These are phyloP conservation scores for Amanita inopinata DNA, from an alignment of 768 basidiomycete species.

Conservation along the genomic window DNA sequence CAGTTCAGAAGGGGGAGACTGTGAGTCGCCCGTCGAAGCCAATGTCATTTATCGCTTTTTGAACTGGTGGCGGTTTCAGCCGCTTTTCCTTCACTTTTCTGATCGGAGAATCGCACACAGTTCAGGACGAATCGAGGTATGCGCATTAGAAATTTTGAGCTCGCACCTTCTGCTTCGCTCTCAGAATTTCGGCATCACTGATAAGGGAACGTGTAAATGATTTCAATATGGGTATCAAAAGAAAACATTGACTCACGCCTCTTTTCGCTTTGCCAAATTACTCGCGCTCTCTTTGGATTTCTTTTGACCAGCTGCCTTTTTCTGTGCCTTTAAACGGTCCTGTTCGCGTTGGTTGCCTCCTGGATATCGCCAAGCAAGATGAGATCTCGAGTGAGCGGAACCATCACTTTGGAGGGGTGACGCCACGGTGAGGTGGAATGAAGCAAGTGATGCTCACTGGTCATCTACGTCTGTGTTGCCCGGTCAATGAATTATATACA, in stretches of 20 bases:
- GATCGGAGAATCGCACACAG: slow-evolving; percentile 1
- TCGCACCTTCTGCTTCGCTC: slow-evolving; percentile 71
- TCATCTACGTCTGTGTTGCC: slow-evolving; percentile 20
- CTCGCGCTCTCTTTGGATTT: slow-evolving; percentile 66
- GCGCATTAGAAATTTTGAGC: slow-evolving; percentile 6
- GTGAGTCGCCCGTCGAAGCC: slow-evolving; percentile 9
- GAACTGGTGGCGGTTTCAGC: slow-evolving; percentile 19
- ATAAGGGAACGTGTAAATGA: slow-evolving; percentile 16
- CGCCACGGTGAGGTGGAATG: background rate
- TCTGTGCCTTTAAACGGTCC: slow-evolving; percentile 65
- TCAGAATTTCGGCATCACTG: slow-evolving; percentile 69
- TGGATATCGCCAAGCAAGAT: slow-evolving; percentile 20
- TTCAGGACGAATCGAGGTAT: background rate
- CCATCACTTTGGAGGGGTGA: slow-evolving; percentile 8
- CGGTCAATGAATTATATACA: background rate
- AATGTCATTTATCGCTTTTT: slow-evolving; percentile 27
- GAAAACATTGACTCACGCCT: slow-evolving; percentile 44
- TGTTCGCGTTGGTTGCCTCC: slow-evolving; percentile 79
- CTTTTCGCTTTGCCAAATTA: slow-evolving; percentile 58
- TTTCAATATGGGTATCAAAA: slow-evolving; percentile 12
- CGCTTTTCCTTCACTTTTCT: slow-evolving; percentile 56
- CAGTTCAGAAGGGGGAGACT: background rate
- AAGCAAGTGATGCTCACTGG: slow-evolving; percentile 32
- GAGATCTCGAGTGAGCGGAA: slow-evolving; percentile 15
- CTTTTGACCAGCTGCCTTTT: slow-evolving; percentile 48